Evolutionary conservation across 768 basidiomycete genomes (phyloP), one percentile per base, ranked within the genome.

Genomic region (Phanerodontia chrysosporium): DNA sequence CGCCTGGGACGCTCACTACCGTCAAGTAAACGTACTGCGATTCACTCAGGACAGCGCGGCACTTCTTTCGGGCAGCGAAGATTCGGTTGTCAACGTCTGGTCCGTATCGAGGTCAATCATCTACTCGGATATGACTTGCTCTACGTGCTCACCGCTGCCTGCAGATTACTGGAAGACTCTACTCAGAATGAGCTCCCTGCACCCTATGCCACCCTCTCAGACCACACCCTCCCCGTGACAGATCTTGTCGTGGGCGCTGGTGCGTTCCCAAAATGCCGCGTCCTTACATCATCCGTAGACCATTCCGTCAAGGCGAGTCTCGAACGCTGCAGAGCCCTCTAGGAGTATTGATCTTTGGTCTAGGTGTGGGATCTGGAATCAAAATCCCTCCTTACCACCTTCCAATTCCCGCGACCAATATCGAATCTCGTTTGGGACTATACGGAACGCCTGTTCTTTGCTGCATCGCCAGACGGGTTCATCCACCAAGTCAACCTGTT

Each of bases 1-100:
- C 64, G 83, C 90, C 0, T 95, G 95, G 85, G 95, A 98, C 60
- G 95, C 95, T 18, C 96, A 98, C 72, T 99, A 98, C 75, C 90
- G 96, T 58, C 81, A 86, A 69, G 82, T 98, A 54, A 90, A 83
- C 60, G 86, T 89, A 9, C 73, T 98, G 1, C 84, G 82, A 45
- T 98, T 98, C 70, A 90, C 92, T 9, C 78, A 78, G 21, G 95
- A 97, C 67, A 90, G 90, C 32, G 82, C 80, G 46, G 83, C 87
- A 5, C 77, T 99, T 46, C 66, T 98, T 18, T 90, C 92, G 32
- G 93, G 90, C 3, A 93, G 91, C 57, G 92, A 96, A 62, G 97
- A 99, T 69, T 92, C 95, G 45, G 85, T 86, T 35, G 82, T 94
- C 57, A 85, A 83, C 72, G 87, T 98, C 61, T 98, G 95, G 95